Conservation (phyloP, 495 filamentous ascomycete species). For the Neurospora sublineolata region DNA sequence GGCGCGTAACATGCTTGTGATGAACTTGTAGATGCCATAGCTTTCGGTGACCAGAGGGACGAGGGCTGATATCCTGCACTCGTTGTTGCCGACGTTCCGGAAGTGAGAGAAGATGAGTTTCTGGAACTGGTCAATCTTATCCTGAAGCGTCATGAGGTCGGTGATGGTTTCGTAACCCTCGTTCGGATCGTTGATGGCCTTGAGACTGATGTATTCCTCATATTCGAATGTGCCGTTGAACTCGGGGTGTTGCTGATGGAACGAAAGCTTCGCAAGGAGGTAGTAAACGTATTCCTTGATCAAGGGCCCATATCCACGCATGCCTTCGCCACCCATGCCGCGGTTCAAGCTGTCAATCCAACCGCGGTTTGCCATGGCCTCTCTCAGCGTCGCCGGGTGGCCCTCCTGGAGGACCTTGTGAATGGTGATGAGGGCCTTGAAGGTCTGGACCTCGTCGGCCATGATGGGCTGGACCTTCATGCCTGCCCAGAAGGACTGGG, state of each 20-base stretch:
- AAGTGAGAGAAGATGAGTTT: slow-evolving; percentile 97
- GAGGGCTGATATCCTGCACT: slow-evolving; percentile 88
- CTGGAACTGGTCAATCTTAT: slow-evolving; percentile 96
- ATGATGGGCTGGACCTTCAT: slow-evolving; percentile 99
- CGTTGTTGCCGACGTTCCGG: slow-evolving; percentile 79
- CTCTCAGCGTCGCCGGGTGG: slow-evolving; percentile 73
- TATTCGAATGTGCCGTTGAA: slow-evolving; percentile 99
- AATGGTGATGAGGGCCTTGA: slow-evolving; percentile 83
- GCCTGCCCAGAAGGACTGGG: slow-evolving; percentile 88
- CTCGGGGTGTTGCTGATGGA: slow-evolving; percentile 92
- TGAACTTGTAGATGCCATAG: slow-evolving; percentile 95
- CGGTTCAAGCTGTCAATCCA: slow-evolving; percentile 91
- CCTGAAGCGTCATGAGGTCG: slow-evolving; percentile 92
- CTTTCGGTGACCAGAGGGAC: slow-evolving; percentile 93
- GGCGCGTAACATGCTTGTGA: slow-evolving; percentile 86
- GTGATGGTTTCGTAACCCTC: slow-evolving; percentile 97
- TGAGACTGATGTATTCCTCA: slow-evolving; percentile 96
- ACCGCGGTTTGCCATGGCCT: slow-evolving; percentile 75
- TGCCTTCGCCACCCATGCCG: slow-evolving; percentile 72
- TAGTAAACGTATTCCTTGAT: slow-evolving; percentile 94
- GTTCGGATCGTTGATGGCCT: slow-evolving; percentile 96
- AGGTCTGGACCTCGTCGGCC: slow-evolving; percentile 89
- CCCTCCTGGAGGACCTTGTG: slow-evolving; percentile 97
- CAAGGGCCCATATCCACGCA: slow-evolving; percentile 82
- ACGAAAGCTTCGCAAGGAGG: slow-evolving; percentile 80